Evolutionary conservation across 306 rosid genomes (phyloP).

Genomic region (Cicer chorassanicum): DNA sequence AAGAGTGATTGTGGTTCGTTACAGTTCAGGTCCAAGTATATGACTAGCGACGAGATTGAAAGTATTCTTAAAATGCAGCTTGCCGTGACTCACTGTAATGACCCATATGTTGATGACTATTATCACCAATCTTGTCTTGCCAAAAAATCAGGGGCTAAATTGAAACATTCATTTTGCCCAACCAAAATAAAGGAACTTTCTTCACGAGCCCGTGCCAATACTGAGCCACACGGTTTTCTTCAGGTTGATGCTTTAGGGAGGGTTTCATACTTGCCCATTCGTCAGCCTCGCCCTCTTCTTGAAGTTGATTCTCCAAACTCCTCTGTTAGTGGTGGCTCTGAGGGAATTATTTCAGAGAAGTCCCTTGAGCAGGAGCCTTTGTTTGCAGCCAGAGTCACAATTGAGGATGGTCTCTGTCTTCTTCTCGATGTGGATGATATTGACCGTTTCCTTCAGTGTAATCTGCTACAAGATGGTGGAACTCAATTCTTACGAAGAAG

Average conservation of each 20-base stretch:
- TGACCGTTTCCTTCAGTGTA: conserved; percentile 54
- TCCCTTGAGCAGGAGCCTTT: conserved; percentile 62
- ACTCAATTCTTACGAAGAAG: conserved; percentile 58
- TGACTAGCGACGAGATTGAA: conserved; percentile 67
- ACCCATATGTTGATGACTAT: conserved; percentile 59
- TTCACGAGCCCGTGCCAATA: conserved; percentile 50
- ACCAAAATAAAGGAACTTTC: conserved; percentile 58
- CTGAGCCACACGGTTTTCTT: conserved; percentile 52
- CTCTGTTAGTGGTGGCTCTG: conserved; percentile 50
- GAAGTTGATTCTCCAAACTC: conserved; percentile 58
- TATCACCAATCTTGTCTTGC: conserved; percentile 63
- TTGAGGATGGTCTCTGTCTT: conserved; percentile 62
- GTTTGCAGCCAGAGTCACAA: conserved; percentile 63
- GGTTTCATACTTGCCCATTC: conserved; percentile 55
- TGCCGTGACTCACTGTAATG: conserved; percentile 56
- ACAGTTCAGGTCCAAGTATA: conserved; percentile 63
- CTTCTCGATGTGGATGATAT: conserved; percentile 67
- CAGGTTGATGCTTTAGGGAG: conserved; percentile 58
- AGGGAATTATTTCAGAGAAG: conserved; percentile 53
- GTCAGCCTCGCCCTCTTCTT: conserved; percentile 61
- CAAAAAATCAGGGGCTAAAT: conserved; percentile 50
- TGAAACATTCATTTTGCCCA: conserved; percentile 58
- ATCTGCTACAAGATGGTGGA: conserved; percentile 61
- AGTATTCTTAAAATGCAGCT: conserved; percentile 65
- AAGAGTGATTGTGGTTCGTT: conserved; percentile 51